Percentiles rank a stretch among this genome's conserved stretches.
phyloP scores from a whole-genome alignment of 441 rosid genomes.

The Erodium trifolium region DNA sequence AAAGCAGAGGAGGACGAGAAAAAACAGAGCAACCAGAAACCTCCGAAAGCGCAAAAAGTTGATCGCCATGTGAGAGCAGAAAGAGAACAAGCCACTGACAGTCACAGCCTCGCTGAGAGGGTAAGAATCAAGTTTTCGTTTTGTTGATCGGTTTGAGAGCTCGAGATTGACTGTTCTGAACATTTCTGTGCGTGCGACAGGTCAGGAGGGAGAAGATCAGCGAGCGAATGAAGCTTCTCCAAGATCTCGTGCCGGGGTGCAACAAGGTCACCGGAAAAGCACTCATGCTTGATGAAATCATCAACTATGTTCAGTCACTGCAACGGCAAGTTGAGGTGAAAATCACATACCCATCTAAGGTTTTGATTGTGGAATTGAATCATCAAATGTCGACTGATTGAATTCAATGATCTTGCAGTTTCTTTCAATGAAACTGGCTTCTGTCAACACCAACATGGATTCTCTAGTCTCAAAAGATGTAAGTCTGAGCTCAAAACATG shows the following conservation, averaged over 20 bases:
- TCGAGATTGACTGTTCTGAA: no score
- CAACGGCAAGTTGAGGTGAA: constrained; percentile 64
- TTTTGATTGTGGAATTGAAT: no score
- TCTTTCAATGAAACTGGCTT: constrained; percentile 64
- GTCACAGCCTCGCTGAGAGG: constrained; percentile 28
- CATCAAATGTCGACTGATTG: no score
- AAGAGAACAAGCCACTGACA: constrained; percentile 70
- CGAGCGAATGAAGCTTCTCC: constrained; percentile 65
- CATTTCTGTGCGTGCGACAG: constrained; percentile 10
- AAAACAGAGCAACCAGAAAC: constrained; percentile 26
- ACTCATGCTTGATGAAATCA: constrained; percentile 64
- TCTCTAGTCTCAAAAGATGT: constrained; percentile 30
- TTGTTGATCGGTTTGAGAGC: no score
- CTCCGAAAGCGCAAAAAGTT: constrained; percentile 49
- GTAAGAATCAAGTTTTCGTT: no score
- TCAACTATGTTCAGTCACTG: constrained; percentile 68
- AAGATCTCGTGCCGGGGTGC: constrained; percentile 71
- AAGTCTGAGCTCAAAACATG: constrained; percentile 10
- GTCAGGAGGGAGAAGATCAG: constrained; percentile 66
- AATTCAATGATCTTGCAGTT: constrained; percentile 28
- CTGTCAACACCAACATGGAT: constrained; percentile 49
- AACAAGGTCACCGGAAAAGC: constrained; percentile 71
- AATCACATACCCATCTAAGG: background rate
- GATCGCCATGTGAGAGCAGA: constrained; percentile 70
- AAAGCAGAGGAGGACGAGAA: constrained; percentile 31